Evolutionary conservation across 2,329 filamentous ascomycete genomes (phyloP), one percentile per base, ranked within the genome.

Genomic region (Colletotrichum lupini): DNA sequence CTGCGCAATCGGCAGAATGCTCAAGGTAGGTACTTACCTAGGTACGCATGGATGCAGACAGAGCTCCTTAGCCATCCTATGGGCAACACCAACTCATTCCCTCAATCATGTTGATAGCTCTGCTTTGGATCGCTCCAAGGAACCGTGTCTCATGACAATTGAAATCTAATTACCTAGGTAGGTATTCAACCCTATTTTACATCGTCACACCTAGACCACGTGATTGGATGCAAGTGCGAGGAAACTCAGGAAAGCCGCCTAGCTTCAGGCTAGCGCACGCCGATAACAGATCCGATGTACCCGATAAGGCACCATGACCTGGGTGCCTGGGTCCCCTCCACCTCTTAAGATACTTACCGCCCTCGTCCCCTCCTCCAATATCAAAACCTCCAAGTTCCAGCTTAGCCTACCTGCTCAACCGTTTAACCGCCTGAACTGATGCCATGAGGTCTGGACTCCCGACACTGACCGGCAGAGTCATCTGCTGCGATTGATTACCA

Each of bases 221-320:
- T 73, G 71, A 73, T 66, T 71, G 28, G 22, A n/a, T 4, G 9
- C 55, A 30, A 37, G 67, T 65, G 71, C 71, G 61, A 35, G 49
- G 26, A 71, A 60, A 35, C 19, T 46, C 67, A 35, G 49, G 26
- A 71, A 60, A 35, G 24, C 55, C 67, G 56, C 67, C 61, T 58
- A 46, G 56, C 60, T 52, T 58, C 35, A 3, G 55, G 9, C 70
- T 66, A 73, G 59, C 66, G 66, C 70, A 60, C 37, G 32, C 26
- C 46, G 66, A 69, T 68, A 59, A 60, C 42, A 69, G 42, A 49
- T 56, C 59, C 55, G 59, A 68, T 35, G 52, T 24, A 53, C n/a
- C 69, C 65, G 65, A 63, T 52, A 64, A 57, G 30, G 9, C 37
- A 19, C n/a, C 32, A 37, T 26, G 32, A 30, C 52, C 62, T 57